A percentile compares a stretch with the other conserved stretches of the same genome.
Evolutionary conservation across 2,329 filamentous ascomycete genomes (phyloP).

Genomic region (Paraphaeosphaeria sporulosa): DNA sequence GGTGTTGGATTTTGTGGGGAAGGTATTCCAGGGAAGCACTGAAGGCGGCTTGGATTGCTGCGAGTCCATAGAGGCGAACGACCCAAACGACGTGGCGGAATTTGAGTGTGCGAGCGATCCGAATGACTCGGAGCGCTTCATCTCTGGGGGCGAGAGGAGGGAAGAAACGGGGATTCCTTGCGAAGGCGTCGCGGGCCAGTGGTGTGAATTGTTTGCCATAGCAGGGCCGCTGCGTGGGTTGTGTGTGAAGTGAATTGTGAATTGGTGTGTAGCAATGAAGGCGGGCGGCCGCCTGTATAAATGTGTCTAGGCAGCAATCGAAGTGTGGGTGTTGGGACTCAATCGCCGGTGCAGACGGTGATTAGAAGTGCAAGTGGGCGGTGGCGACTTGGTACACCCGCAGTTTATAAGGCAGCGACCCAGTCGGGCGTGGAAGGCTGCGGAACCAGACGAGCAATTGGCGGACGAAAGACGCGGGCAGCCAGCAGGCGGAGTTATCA

Average conservation of each 20-base stretch:
- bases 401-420: background rate
- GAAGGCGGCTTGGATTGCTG: slow-evolving; percentile 30
- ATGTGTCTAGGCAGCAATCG: slow-evolving; percentile 9
- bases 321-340: slow-evolving; percentile 11
- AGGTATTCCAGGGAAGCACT: slow-evolving; percentile 24
- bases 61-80: slow-evolving; percentile 31
- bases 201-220: slow-evolving; percentile 14
- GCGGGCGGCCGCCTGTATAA: slow-evolving; percentile 5
- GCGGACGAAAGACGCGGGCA: slow-evolving; percentile 8
- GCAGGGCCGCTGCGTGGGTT: background rate
- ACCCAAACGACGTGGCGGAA: slow-evolving; percentile 33
- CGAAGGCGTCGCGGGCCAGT: slow-evolving; percentile 31
- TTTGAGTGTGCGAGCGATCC: slow-evolving; percentile 38
- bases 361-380: background rate
- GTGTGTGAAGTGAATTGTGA: slow-evolving; percentile 5
- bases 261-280: background rate
- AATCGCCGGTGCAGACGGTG: slow-evolving; percentile 4
- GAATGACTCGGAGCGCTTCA: slow-evolving; percentile 51
- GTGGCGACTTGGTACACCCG: background rate
- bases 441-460: background rate
- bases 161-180: slow-evolving; percentile 47
- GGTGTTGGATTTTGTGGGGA: slow-evolving; percentile 34
- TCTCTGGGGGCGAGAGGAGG: slow-evolving; percentile 51
- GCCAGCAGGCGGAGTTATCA: slow-evolving; percentile 1
- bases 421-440: background rate